A percentile compares a stretch with the other conserved stretches of the same genome.
phyloP scores from a whole-genome alignment of 1,284 basidiomycete species.

The Cerrena zonata region DNA sequence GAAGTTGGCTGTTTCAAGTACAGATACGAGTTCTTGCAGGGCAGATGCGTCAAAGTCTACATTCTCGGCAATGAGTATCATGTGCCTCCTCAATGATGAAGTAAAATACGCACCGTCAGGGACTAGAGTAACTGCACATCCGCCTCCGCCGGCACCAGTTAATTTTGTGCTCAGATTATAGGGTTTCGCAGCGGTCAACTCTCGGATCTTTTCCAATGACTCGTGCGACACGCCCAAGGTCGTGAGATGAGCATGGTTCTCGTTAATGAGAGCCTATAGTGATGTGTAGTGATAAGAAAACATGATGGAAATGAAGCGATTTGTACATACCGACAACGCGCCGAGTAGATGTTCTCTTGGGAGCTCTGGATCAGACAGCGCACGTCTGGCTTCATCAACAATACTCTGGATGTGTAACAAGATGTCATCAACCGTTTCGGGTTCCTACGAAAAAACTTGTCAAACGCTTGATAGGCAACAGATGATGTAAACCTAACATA shows the following conservation, averaged over 20 bases:
- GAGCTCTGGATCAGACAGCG: constrained; percentile 71
- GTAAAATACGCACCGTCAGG: constrained; percentile 67
- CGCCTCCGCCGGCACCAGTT: constrained; percentile 97
- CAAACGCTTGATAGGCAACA: constrained; percentile 13
- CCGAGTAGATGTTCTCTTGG: constrained; percentile 56
- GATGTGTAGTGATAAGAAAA: constrained; percentile 2
- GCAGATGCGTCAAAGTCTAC: constrained; percentile 37
- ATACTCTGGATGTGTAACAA: constrained; percentile 77
- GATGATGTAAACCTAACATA: constrained; percentile 29
- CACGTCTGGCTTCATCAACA: constrained; percentile 71
- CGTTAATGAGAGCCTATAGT: constrained; percentile 67
- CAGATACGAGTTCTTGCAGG: constrained; percentile 25
- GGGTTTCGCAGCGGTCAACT: constrained; percentile 57
- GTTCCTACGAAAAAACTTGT: constrained; percentile 54
- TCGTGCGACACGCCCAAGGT: constrained; percentile 92
- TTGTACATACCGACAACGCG: constrained; percentile 49
- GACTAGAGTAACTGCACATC: constrained; percentile 92
- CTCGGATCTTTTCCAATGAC: constrained; percentile 77
- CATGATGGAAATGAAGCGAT: constrained; percentile 15
- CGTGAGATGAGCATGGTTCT: constrained; percentile 85
- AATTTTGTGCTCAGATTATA: constrained; percentile 88
- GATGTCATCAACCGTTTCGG: constrained; percentile 69
- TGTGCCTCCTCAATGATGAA: background rate
- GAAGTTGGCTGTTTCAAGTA: constrained; percentile 65
- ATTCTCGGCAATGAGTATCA: constrained; percentile 31